A percentile compares a stretch with the other conserved stretches of the same genome.
phyloP scores from a whole-genome alignment of 1,284 basidiomycete genomes.

The Ganoderma resinaceum region DNA sequence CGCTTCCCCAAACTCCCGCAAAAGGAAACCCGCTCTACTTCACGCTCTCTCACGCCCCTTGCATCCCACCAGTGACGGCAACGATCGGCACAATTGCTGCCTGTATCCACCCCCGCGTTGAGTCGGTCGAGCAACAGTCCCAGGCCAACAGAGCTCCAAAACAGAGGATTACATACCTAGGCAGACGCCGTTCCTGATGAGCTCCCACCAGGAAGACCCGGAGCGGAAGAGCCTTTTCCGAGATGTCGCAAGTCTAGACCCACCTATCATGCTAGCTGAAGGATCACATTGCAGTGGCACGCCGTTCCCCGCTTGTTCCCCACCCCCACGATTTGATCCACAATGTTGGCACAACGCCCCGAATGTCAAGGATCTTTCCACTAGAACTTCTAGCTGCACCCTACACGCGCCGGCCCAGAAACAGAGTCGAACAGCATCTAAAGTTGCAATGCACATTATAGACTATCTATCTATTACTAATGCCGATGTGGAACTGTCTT shows the following conservation, averaged over 20 bases:
- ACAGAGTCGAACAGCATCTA: not conserved
- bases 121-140: not conserved
- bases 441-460: not conserved
- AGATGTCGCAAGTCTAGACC: not conserved
- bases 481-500: not conserved
- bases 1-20: constrained; percentile 13
- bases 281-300: constrained; percentile 1
- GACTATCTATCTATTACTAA: not conserved
- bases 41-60: not conserved
- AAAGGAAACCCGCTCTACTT: not conserved
- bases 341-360: not conserved
- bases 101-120: not conserved
- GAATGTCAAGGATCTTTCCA: not conserved
- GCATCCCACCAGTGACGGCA: not conserved
- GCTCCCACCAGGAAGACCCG: not conserved
- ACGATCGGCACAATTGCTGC: not conserved
- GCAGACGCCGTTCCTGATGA: not conserved
- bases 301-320: not conserved
- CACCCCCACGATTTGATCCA: not conserved
- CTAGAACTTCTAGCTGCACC: not conserved
- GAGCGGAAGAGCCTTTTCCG: not conserved
- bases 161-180: not conserved
- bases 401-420: not conserved
- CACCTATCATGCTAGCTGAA: not conserved
- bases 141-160: not conserved